Evolutionary conservation across 1,139 yeast genomes (phyloP), one percentile per base, ranked within the genome.

Genomic region (Pichia norvegensis): DNA sequence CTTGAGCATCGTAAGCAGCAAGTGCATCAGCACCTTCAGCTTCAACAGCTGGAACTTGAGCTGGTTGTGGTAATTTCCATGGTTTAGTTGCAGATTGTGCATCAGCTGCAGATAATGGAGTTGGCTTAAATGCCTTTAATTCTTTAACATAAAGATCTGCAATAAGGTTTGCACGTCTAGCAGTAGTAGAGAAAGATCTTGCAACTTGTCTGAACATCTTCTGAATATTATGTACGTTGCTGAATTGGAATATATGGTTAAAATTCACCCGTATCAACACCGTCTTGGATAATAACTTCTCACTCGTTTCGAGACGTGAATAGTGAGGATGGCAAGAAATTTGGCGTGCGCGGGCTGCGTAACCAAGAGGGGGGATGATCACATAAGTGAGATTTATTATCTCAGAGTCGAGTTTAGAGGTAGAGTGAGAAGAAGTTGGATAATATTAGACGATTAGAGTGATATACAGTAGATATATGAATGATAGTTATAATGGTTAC

Each of bases 81-180:
- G 85, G 78, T 72, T 82, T 80, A 57, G 88, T 94, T 55, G 83
- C 77, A 53, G 81, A 79, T 63, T 81, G 87, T 51, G 90, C 81
- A 59, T 85, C 95, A 58, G 78, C 70, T 52, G 85, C 78, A 46
- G 86, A 69, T 53, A 81, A 64, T 53, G 90, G 81, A 53, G 82
- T 76, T 64, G 95, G 90, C 76, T 88, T 86, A 79, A 84, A 87
- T 51, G 80, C 79, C 73, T 82, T 85, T 70, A 92, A 74, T 69
- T 87, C 95, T 68, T 77, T 82, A 63, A 90, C 72, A 73, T 90
- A 92, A 58, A 90, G 77, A 57, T 90, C 96, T 67, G 87, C 79
- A 63, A 90, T 70, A 65, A 85, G 75, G 73, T 87, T 66, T 45
- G 59, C 54, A 62, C 70, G 67, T 43, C 61, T 59, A 48, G 65